Conservation (phyloP, 2,329 filamentous ascomycete species). For the Diaporthe capsici region DNA sequence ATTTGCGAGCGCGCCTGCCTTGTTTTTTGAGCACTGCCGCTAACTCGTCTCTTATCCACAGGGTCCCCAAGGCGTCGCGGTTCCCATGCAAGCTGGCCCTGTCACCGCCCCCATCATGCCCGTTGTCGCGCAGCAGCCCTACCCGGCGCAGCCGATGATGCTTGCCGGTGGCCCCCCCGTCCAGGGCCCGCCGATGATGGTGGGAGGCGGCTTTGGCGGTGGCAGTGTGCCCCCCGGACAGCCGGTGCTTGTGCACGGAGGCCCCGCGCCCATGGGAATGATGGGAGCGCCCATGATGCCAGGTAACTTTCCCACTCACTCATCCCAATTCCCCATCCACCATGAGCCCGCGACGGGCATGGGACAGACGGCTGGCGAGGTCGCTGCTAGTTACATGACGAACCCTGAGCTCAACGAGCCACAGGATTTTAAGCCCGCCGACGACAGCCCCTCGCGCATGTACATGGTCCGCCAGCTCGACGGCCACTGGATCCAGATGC, state of each 20-base stretch:
- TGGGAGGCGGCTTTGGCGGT: slow-evolving; percentile 18
- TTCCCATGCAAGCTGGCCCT: slow-evolving; percentile 42
- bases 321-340: slow-evolving; percentile 47
- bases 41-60: slow-evolving; percentile 40
- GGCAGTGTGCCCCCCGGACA: slow-evolving; percentile 39
- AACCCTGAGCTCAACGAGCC: slow-evolving; percentile 67
- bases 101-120: slow-evolving; percentile 43
- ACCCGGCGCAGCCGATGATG: slow-evolving; percentile 39
- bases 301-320: slow-evolving; percentile 53
- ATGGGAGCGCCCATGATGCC: slow-evolving; percentile 51
- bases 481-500: slow-evolving; percentile 71
- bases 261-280: slow-evolving; percentile 40
- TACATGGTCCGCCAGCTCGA: slow-evolving; percentile 75
- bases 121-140: slow-evolving; percentile 45
- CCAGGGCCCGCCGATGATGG: slow-evolving; percentile 41
- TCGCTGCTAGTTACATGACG: slow-evolving; percentile 61
- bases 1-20: not conserved
- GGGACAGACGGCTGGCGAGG: slow-evolving; percentile 65
- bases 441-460: slow-evolving; percentile 71
- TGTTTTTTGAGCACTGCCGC: slow-evolving; percentile 11
- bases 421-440: slow-evolving; percentile 74
- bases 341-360: slow-evolving; percentile 66
- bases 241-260: slow-evolving; percentile 38
- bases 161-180: slow-evolving; percentile 27
- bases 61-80: slow-evolving; percentile 41